Conservation (phyloP, 2,329 filamentous ascomycete genomes). For the Lachnellula hyalina region DNA sequence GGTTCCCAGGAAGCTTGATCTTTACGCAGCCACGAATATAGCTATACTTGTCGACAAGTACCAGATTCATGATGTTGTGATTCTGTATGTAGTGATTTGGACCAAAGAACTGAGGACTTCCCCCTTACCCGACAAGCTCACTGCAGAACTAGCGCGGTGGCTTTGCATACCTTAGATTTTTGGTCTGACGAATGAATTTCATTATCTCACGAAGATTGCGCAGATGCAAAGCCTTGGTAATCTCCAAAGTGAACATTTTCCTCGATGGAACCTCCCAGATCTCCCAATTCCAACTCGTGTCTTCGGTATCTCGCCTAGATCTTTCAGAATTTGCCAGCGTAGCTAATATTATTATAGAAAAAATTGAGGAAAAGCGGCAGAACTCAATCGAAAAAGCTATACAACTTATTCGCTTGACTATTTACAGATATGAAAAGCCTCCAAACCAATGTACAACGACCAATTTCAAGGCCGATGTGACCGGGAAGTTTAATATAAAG, state of each 20-base stretch:
- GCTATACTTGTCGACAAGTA: slow-evolving; percentile 29
- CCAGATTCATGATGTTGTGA: slow-evolving; percentile 8
- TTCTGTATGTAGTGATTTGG: slow-evolving; percentile 10
- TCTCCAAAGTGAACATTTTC: neutral
- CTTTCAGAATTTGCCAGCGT: neutral
- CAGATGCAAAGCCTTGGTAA: neutral
- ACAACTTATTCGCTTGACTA: neutral
- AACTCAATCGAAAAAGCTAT: neutral
- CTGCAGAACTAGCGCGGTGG: neutral
- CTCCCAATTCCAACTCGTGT: neutral
- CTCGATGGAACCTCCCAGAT: neutral
- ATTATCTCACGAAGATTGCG: neutral
- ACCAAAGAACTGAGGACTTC: neutral
- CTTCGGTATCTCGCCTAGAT: neutral
- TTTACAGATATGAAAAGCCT: neutral
- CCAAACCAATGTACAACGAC: neutral
- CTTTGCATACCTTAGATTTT: neutral
- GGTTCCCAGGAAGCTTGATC: slow-evolving; percentile 24
- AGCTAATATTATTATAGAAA: neutral
- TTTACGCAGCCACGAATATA: slow-evolving; percentile 26
- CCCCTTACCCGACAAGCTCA: neutral
- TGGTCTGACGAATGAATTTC: neutral
- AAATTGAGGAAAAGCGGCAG: neutral
- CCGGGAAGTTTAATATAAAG: neutral
- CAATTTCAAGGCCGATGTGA: neutral